Evolutionary conservation across 2,329 filamentous ascomycete species (phyloP).

Genomic region (Zymoseptoria crescenta): DNA sequence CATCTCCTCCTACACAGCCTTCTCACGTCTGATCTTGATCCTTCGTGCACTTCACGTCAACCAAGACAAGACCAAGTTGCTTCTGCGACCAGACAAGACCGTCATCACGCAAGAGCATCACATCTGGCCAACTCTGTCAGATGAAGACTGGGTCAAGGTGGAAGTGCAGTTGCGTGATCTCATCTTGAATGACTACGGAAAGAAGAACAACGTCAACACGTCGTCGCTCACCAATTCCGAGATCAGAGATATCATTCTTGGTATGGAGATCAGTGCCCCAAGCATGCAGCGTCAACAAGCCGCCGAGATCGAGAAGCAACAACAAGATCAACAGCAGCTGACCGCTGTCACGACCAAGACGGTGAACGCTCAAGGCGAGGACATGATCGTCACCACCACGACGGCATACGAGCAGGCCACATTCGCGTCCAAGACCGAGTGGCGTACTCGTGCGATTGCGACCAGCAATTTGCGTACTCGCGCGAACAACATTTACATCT

Average conservation of each 20-base stretch:
- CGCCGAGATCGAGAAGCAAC: slow-evolving; percentile 97
- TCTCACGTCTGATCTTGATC: slow-evolving; percentile 89
- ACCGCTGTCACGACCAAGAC: slow-evolving; percentile 98
- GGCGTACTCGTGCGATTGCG: slow-evolving; percentile 92
- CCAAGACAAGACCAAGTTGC: slow-evolving; percentile 94
- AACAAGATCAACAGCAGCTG: slow-evolving; percentile 91
- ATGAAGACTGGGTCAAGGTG: slow-evolving; percentile 99
- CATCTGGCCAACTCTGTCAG: slow-evolving; percentile 90
- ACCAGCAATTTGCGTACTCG: slow-evolving; percentile 90
- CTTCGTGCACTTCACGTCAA: slow-evolving; percentile 94
- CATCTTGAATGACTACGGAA: slow-evolving; percentile 96
- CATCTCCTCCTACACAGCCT: slow-evolving; percentile 96
- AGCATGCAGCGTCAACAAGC: slow-evolving; percentile 98
- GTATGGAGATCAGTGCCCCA: slow-evolving; percentile 98
- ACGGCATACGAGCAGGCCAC: slow-evolving; percentile 97
- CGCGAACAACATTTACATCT: slow-evolving; percentile 98
- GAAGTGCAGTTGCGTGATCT: slow-evolving; percentile 91
- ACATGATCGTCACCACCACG: slow-evolving; percentile 96
- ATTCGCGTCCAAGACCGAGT: slow-evolving; percentile 97
- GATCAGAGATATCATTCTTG: slow-evolving; percentile 94
- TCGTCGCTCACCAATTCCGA: slow-evolving; percentile 94
- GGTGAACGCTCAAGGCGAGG: slow-evolving; percentile 91
- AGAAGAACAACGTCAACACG: slow-evolving; percentile 99
- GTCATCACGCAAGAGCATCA: slow-evolving; percentile 98
- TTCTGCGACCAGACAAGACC: slow-evolving; percentile 91